Percentiles rank a stretch among this genome's conserved stretches.
phyloP scores from a whole-genome alignment of 1,284 basidiomycete species.

The Trichosporon faecale region DNA sequence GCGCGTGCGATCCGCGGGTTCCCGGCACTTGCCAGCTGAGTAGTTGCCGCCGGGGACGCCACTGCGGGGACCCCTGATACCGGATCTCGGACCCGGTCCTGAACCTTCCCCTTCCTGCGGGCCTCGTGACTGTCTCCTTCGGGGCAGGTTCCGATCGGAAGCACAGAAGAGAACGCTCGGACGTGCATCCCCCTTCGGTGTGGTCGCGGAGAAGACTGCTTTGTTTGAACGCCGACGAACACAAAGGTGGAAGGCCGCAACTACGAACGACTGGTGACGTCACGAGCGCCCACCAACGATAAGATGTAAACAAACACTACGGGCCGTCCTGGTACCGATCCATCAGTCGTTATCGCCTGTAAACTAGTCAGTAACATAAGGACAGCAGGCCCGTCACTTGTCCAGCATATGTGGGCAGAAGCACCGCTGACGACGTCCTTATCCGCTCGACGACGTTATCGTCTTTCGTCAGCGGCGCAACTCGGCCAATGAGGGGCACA shows the following conservation, averaged over 20 bases:
- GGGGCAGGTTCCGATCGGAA: not conserved
- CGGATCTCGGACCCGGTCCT: constrained; percentile 1
- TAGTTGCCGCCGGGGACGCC: not conserved
- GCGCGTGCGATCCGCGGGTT: constrained; percentile 3
- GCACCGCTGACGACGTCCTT: too few relatives aligned
- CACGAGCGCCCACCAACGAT: not conserved
- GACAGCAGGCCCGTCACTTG: too few relatives aligned
- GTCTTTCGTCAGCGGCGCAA: too few relatives aligned
- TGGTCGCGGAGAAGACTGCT: not conserved
- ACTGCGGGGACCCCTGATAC: constrained; percentile 6
- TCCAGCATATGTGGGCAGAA: too few relatives aligned
- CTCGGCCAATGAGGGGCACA: too few relatives aligned
- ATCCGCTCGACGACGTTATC: too few relatives aligned
- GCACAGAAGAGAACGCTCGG: not conserved
- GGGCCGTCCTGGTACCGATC: too few relatives aligned
- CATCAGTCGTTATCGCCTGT: too few relatives aligned
- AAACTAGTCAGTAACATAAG: too few relatives aligned
- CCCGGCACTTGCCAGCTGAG: not conserved
- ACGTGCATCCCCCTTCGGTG: not conserved
- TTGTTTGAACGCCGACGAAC: not conserved
- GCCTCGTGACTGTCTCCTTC: not conserved
- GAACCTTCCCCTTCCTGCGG: not conserved
- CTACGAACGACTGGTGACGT: not conserved
- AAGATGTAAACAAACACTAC: not conserved
- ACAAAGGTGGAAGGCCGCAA: not conserved